A percentile compares a stretch with the other conserved stretches of the same genome.
Conservation (phyloP, 257 asterid genomes). For the Salvia hispanica region DNA sequence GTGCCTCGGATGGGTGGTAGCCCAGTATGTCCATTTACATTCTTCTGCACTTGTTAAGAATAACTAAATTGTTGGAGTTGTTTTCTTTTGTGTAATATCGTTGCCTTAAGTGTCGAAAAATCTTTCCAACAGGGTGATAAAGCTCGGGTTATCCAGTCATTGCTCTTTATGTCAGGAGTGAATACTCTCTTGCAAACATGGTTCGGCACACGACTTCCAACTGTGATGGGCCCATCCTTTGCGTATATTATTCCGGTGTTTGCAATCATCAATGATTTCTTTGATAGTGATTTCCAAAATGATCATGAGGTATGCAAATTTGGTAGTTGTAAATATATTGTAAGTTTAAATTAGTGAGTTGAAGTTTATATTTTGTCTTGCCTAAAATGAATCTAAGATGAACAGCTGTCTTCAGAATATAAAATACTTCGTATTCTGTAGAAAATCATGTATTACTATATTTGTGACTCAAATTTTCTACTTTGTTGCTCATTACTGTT, state of each 20-base stretch:
- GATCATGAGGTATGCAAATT: conserved; percentile 67
- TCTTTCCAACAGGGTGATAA: conserved; percentile 68
- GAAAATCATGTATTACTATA: background rate
- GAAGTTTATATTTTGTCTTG: conserved; percentile 20
- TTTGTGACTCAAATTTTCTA: background rate
- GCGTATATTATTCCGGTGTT: conserved; percentile 76
- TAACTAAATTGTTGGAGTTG: background rate
- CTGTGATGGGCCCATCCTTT: conserved; percentile 95
- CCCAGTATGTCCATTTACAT: conserved; percentile 51
- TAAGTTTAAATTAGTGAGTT: background rate
- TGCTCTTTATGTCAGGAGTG: conserved; percentile 91
- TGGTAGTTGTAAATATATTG: conserved; percentile 12
- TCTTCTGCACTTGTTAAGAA: conserved; percentile 10
- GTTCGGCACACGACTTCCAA: conserved; percentile 94
- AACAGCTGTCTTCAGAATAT: background rate
- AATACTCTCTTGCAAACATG: conserved; percentile 90
- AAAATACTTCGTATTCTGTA: conserved; percentile 13
- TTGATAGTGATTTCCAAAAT: conserved; percentile 40
- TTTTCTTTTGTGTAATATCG: conserved; percentile 14
- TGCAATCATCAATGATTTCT: conserved; percentile 66
- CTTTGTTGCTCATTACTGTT: conserved; percentile 8
- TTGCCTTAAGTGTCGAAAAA: background rate
- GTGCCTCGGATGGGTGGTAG: conserved; percentile 96
- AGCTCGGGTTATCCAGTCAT: conserved; percentile 87
- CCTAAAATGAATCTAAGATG: conserved; percentile 10